These are phyloP conservation scores for Setomelanomma holmii DNA, from an alignment of 2,329 filamentous ascomycete species.

Conservation along the genomic window DNA sequence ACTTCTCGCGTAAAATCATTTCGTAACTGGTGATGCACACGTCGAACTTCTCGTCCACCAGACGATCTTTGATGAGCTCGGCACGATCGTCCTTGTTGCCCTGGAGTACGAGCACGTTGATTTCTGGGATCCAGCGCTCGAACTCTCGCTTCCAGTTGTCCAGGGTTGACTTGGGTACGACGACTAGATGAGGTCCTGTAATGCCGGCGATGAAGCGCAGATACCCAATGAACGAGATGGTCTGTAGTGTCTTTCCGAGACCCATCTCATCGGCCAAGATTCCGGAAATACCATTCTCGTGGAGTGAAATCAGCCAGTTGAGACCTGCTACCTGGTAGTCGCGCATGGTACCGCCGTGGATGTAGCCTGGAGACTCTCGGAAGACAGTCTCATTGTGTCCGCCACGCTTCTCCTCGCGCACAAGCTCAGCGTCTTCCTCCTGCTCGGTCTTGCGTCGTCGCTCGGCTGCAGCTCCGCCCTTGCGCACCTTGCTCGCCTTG, in stretches of 20 bases:
- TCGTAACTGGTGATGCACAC: conserved; percentile 99
- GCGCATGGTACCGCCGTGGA: conserved; percentile 84
- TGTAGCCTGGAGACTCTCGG: conserved; percentile 89
- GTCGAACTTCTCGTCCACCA: conserved; percentile 95
- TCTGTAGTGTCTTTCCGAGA: conserved; percentile 95
- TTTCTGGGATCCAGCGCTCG: conserved; percentile 89
- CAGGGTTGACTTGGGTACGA: conserved; percentile 93
- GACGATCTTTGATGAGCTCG: conserved; percentile 83
- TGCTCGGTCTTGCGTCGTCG: conserved; percentile 90
- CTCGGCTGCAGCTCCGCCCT: conserved; percentile 82
- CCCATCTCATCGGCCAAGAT: conserved; percentile 99
- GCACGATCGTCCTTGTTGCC: conserved; percentile 94
- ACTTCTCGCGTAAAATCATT: conserved; percentile 96
- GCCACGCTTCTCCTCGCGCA: conserved; percentile 86
- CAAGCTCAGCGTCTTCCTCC: conserved; percentile 91
- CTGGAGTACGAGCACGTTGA: conserved; percentile 91
- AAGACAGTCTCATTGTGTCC: conserved; percentile 83
- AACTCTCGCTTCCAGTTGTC: conserved; percentile 99
- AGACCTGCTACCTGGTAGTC: conserved; percentile 96
- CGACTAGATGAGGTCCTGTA: conserved; percentile 87
- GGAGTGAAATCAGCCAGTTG: conserved; percentile 96
- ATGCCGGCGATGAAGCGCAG: conserved; percentile 89
- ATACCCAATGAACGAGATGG: conserved; percentile 95
- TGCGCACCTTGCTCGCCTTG: conserved; percentile 77
- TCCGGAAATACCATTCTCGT: conserved; percentile 98